These are phyloP conservation scores for Clonostachys rhizophaga DNA, from an alignment of 2,329 filamentous ascomycete genomes.

Conservation along the genomic window DNA sequence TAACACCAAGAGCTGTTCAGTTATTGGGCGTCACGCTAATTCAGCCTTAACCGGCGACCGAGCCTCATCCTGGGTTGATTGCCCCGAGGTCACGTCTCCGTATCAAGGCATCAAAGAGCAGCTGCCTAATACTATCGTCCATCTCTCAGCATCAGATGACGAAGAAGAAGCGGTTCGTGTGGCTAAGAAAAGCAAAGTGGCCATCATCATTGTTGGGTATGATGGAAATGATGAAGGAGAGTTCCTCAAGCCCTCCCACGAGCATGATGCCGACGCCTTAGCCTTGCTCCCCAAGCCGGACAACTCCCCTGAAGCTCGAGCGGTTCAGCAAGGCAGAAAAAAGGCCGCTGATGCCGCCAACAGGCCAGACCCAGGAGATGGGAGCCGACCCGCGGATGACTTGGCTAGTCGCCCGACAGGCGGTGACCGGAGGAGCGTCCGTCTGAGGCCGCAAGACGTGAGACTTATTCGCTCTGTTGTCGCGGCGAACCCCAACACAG, in stretches of 20 bases:
- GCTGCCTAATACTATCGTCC: not conserved
- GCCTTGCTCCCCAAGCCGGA: conserved; percentile 3
- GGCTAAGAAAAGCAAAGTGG: conserved; percentile 3
- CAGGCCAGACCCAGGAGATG: not conserved
- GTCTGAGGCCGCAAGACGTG: conserved; percentile 6
- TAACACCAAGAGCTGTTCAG: conserved; percentile 2
- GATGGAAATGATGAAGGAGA: conserved; percentile 9
- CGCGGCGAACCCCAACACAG: conserved; percentile 3
- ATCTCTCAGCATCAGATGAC: conserved; percentile 2
- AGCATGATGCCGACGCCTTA: no score
- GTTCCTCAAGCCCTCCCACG: conserved; percentile 4
- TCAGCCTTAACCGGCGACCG: conserved; percentile 8
- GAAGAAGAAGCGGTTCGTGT: not conserved
- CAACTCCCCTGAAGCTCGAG: not conserved
- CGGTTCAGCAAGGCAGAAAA: no score
- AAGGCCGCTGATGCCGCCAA: not conserved
- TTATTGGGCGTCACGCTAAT: conserved; percentile 10
- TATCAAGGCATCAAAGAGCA: conserved; percentile 7
- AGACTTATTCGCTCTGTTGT: conserved; percentile 6
- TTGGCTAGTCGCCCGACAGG: conserved; percentile 6
- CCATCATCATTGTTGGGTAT: conserved; percentile 10
- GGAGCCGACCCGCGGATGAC: no score
- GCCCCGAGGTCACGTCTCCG: conserved; percentile 4
- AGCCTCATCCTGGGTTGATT: conserved; percentile 8
- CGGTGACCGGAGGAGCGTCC: conserved; percentile 8